phyloP scores from a whole-genome alignment of 306 rosid species.

The Sicyos baderoa region DNA sequence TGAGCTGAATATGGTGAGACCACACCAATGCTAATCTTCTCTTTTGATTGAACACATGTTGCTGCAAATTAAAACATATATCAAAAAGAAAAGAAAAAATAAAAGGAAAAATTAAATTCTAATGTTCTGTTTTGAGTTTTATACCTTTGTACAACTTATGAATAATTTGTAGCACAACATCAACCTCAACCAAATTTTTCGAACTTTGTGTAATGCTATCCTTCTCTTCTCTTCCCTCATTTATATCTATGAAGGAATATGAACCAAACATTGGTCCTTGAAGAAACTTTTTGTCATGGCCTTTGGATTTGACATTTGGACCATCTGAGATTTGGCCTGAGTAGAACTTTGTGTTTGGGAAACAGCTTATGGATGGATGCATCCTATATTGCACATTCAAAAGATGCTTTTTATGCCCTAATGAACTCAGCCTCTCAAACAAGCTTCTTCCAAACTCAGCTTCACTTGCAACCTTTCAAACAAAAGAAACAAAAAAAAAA shows the following conservation, averaged over 20 bases:
- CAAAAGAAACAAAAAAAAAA: no score
- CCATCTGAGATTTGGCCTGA: slow-evolving; percentile 41
- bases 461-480: slow-evolving; percentile 32
- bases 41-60: slow-evolving; percentile 39
- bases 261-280: slow-evolving; percentile 53
- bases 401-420: slow-evolving; percentile 42
- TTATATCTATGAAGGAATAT: slow-evolving; percentile 52
- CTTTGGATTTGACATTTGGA: slow-evolving; percentile 35
- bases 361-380: slow-evolving; percentile 73
- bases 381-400: slow-evolving; percentile 62
- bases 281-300: slow-evolving; percentile 41
- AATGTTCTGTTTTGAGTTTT: no score
- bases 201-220: slow-evolving; percentile 55
- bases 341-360: slow-evolving; percentile 58
- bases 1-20: slow-evolving; percentile 79
- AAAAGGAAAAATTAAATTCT: background rate
- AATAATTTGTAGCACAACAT: slow-evolving; percentile 41
- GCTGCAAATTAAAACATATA: background rate
- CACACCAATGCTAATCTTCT: slow-evolving; percentile 44
- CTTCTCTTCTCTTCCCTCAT: slow-evolving; percentile 58
- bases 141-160: slow-evolving; percentile 47
- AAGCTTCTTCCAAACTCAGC: slow-evolving; percentile 69
- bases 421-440: slow-evolving; percentile 48
- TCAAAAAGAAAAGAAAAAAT: background rate
- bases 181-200: slow-evolving; percentile 58